Evolutionary conservation across 2,329 filamentous ascomycete genomes (phyloP), one percentile per base, ranked within the genome.

Genomic region (Diaporthe sp.): DNA sequence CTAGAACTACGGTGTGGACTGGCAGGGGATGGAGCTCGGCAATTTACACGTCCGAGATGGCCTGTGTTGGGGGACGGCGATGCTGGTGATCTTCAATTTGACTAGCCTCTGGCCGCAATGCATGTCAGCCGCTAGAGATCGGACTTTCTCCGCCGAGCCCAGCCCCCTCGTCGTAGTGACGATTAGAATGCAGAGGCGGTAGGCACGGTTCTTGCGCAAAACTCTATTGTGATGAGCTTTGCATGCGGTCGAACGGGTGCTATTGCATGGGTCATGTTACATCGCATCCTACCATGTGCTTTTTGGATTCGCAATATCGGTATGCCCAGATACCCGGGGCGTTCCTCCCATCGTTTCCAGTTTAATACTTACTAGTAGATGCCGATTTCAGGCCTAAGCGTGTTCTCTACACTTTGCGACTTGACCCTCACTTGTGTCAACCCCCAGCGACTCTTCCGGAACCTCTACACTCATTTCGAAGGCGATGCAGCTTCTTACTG

Each of bases 151-250:
- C 30, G 28, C 22, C 19, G 2, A 47, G 25, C 40, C 42, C 61
- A 50, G 61, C 42, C 61, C 33, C 61, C 61, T 64, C 58, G 47
- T 66, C 17, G 25, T 35, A 35, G 28, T 61, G 58, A 40, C n/a
- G 33, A 38, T 42, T 28, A 33, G 58, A 30, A 19, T 9, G 40
- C 28, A 12, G 40, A n/a, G n/a, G n/a, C n/a, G 40, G n/a, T 35
- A 47, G n/a, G 4, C n/a, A 30, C 58, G 58, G 38, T 40, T 64
- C 40, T 25, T 42, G 13, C 38, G 38, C 38, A 19, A 47, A 64
- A 47, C 17, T 33, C 60, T 66, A 13, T 50, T 33, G 2, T 33
- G 10, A n/a, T 33, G 42, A 66, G 40, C 38, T 4, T 4, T 17
- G 7, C 28, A 2, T 64, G 60, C n/a, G 40, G 40, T 33, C 42